Evolutionary conservation across 2,329 filamentous ascomycete species (phyloP).

Genomic region (Calonectria fujianensis): DNA sequence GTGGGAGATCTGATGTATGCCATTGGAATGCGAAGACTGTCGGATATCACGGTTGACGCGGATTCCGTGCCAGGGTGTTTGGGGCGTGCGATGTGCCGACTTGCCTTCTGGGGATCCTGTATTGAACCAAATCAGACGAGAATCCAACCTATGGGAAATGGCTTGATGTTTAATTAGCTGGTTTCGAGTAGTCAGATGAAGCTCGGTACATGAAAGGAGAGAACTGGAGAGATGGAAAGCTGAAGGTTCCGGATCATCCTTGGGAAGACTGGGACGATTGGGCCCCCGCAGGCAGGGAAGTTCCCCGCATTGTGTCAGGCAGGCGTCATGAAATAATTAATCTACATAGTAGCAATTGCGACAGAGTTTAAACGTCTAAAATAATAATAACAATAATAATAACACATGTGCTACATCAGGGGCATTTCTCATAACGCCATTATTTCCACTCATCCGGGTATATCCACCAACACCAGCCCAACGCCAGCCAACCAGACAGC

Average conservation of each 20-base stretch:
- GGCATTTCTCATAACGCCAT: conserved; percentile 29
- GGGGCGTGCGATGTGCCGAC: neutral
- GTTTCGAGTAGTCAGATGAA: neutral
- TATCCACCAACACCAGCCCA: conserved; percentile 25
- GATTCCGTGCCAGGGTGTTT: neutral
- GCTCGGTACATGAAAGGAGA: neutral
- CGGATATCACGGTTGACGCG: conserved; percentile 1
- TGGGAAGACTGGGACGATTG: neutral
- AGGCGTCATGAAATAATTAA: neutral
- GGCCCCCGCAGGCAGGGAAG: neutral
- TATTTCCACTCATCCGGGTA: conserved; percentile 24
- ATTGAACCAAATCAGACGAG: neutral
- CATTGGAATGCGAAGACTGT: neutral
- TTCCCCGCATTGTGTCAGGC: conserved; percentile 5
- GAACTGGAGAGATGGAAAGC: neutral
- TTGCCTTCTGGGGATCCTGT: neutral
- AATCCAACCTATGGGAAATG: neutral
- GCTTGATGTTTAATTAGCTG: neutral
- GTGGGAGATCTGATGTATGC: neutral
- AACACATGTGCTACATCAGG: conserved; percentile 13
- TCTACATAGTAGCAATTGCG: neutral
- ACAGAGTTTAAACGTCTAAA: neutral
- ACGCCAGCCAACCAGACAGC: conserved; percentile 5
- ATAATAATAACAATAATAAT: neutral
- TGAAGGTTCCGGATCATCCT: neutral